phyloP scores from a whole-genome alignment of 2,329 filamentous ascomycete genomes.

The Endocalyx cinctus region DNA sequence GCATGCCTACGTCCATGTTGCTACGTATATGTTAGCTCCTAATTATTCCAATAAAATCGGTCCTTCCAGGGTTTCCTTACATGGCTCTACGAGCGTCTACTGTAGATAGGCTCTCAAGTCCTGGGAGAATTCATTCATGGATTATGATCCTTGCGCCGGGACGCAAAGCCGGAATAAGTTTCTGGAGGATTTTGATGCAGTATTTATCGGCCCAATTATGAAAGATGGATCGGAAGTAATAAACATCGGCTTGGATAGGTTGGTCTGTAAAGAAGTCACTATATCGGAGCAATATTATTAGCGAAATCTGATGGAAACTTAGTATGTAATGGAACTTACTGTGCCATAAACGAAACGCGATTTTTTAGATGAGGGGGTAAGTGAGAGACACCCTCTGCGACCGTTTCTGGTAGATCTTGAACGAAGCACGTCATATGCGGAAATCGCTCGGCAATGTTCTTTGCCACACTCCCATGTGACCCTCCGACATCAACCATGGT shows the following conservation, averaged over 20 bases:
- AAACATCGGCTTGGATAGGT: constrained; percentile 14
- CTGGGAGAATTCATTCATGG: constrained; percentile 15
- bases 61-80: constrained; percentile 7
- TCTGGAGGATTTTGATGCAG: constrained; percentile 23
- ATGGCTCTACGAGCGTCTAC: constrained; percentile 15
- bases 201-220: constrained; percentile 29
- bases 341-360: constrained; percentile 13
- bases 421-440: constrained; percentile 20
- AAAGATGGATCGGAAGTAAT: constrained; percentile 24
- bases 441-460: constrained; percentile 19
- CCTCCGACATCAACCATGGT: constrained; percentile 24
- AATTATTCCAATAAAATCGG: background rate
- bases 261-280: constrained; percentile 19
- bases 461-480: constrained; percentile 17
- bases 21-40: constrained; percentile 3
- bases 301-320: no score
- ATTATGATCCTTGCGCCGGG: constrained; percentile 14
- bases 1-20: constrained; percentile 18
- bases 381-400: constrained; percentile 9
- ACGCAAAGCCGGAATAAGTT: constrained; percentile 21
- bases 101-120: constrained; percentile 7
- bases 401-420: constrained; percentile 13
- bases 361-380: constrained; percentile 10
- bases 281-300: background rate
- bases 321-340: no score